Base-by-base conservation (phyloP, 2,329 filamentous ascomycete genomes). In the Monilinia fructicola region DNA sequence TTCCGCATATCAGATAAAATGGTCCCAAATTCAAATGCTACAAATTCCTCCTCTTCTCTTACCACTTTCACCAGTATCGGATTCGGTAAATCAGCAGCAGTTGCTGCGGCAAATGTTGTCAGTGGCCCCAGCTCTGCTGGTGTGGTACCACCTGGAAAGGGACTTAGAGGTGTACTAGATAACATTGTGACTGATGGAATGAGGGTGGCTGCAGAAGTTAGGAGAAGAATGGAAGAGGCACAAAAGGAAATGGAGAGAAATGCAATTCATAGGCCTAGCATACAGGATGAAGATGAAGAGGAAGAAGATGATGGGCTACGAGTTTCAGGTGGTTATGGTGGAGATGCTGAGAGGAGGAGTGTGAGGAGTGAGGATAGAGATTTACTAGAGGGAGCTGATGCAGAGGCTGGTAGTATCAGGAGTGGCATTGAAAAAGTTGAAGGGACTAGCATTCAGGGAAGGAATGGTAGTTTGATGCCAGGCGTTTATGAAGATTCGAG, bases 151-250 rank as follows among this genome's bases (percentile, higher is more conserved):
- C 72, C 86, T 1, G 84, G 84, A 23, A 90, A 93, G 71, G 92
- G 95, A 28, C 84, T 99, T 1, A 86, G 95, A 53, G 95, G 95
- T 26, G 95, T 99, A 67, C 82, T 99, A 50, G 95, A 99, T 80
- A 97, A 96, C 73, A 98, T 99, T 73, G 95, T 98, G 70, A 96
- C 91, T 1, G 95, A 99, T 76, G 95, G 95, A 53, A 97, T 98
- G 88, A 89, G 94, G 44, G 94, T 98, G 67, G 95, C 95, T 0
- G 91, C 90, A 0, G 95, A 99, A 77, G 94, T 99, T 62, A 85
- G 91, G 71, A 87, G 93, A 73, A 85, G 93, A 54, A 97, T 98
- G 90, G 94, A 99, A 70, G 95, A 99, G 76, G 94, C 94, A 3
- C 93, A 97, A 78, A 89, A 88, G 72, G 94, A 98, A 76, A 80